A percentile compares a stretch with the other conserved stretches of the same genome.
Conservation (phyloP, 1,284 basidiomycete genomes). For the Ceratobasidium sp. region DNA sequence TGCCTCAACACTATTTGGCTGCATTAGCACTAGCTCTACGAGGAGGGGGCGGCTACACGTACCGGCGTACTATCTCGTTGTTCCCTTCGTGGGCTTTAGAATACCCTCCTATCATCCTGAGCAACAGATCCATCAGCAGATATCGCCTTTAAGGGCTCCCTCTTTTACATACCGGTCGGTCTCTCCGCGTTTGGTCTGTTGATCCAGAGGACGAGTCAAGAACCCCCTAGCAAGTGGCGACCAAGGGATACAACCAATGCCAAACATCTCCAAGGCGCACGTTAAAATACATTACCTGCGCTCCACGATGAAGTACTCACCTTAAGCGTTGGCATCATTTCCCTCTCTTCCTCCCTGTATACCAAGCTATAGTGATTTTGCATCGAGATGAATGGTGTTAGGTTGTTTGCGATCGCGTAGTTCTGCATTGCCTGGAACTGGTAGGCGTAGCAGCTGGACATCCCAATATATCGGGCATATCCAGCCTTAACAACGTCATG, state of each 20-base stretch:
- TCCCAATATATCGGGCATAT: slow-evolving; percentile 62
- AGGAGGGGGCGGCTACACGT: background rate
- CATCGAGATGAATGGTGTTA: slow-evolving; percentile 62
- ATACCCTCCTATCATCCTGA: slow-evolving; percentile 16
- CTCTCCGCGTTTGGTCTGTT: slow-evolving; percentile 56
- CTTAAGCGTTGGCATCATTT: slow-evolving; percentile 50
- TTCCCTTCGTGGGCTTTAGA: slow-evolving; percentile 12
- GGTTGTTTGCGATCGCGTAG: slow-evolving; percentile 58
- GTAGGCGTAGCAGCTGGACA: slow-evolving; percentile 52
- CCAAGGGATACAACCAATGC: slow-evolving; percentile 45
- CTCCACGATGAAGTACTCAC: slow-evolving; percentile 53
- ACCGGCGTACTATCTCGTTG: slow-evolving; percentile 19
- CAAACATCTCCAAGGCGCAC: slow-evolving; percentile 48
- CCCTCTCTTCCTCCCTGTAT: slow-evolving; percentile 54
- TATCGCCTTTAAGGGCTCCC: background rate
- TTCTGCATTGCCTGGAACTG: slow-evolving; percentile 54
- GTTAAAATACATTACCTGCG: slow-evolving; percentile 49
- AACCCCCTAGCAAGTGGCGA: slow-evolving; percentile 37
- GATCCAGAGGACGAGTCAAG: slow-evolving; percentile 56
- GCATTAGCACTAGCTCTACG: too few relatives aligned
- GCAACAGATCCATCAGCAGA: background rate
- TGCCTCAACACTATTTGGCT: slow-evolving; percentile 46
- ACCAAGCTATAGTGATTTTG: slow-evolving; percentile 56
- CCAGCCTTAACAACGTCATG: slow-evolving; percentile 61
- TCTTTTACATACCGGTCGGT: background rate